Evolutionary conservation across 352 stramenopile genomes (phyloP), one percentile per base, ranked within the genome.

Genomic region (Pythium plurisporium): DNA sequence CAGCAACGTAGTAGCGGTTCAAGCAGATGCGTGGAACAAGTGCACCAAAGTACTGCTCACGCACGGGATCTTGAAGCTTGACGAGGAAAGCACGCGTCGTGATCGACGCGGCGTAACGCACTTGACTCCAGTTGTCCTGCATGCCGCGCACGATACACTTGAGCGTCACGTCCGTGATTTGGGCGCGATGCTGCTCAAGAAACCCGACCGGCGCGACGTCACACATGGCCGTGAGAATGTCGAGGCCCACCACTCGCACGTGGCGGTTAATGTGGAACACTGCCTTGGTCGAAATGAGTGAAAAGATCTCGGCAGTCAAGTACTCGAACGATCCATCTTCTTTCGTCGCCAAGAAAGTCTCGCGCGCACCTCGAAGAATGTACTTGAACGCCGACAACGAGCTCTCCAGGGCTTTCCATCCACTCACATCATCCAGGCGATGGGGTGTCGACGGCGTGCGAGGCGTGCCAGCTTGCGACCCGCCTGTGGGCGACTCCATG

Each of bases 61-160:
- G 80, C 3, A 70, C 58, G 6, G 86, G 55, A 5, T 66, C 40
- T 40, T 79, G 67, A 12, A 98, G 82, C 55, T 89, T 90, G 27
- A 74, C 20, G 23, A 97, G 66, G 64, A 98, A 97, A 6, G 79
- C 78, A 8, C 95, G 85, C 43, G 84, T 89, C 8, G 96, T 75
- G 33, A 98, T 96, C 36, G 79, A 97, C 1, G 91, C 95, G 3
- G 93, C 94, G 70, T 98, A 98, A 5, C 96, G 86, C 34, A 99
- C 96, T 66, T 99, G 95, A 59, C 87, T 97, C 96, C 96, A 99
- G 72, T 98, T 98, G 72, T 99, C 95, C 26, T 96, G 83, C 67
- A 98, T 76, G 23, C 83, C 86, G 20, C 81, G 78, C 36, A 86
- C 65, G 37, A 91, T 79, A 43, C 79, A 91, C 64, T 83, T 82